Percentiles rank a stretch among this genome's conserved stretches.
Conservation (phyloP, 257 asterid genomes). For the Primulina huaijiensis region DNA sequence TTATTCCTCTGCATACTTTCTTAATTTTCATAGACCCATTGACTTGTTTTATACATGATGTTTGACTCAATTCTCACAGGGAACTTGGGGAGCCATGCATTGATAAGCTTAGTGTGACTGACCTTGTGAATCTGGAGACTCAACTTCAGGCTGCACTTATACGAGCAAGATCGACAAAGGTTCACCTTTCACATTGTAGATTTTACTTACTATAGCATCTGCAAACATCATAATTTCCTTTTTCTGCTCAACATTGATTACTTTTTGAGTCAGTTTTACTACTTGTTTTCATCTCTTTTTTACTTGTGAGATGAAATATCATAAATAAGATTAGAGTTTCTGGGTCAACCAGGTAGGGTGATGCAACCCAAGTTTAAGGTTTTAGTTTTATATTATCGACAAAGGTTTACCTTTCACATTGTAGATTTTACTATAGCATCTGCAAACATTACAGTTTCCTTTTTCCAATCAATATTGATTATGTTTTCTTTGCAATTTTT, state of each 20-base stretch:
- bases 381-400: not conserved
- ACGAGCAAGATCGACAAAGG: slow-evolving; percentile 48
- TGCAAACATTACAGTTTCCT: not conserved
- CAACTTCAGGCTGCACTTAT: slow-evolving; percentile 49
- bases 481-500: not conserved
- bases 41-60: not conserved
- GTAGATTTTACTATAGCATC: not conserved
- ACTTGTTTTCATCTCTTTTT: not conserved
- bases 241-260: not conserved
- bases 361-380: not conserved
- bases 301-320: not conserved
- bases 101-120: slow-evolving; percentile 38
- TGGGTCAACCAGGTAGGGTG: not conserved
- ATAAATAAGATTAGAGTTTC: too few relatives aligned
- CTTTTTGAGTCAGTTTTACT: not conserved
- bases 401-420: slow-evolving; percentile 31
- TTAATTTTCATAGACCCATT: not conserved
- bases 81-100: slow-evolving; percentile 34
- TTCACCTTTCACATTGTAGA: slow-evolving; percentile 8
- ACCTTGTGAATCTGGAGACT: slow-evolving; percentile 44
- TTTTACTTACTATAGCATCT: not conserved
- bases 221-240: not conserved
- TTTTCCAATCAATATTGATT: not conserved
- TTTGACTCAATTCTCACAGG: slow-evolving; percentile 26
- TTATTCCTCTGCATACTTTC: slow-evolving; percentile 14